Percentiles rank a stretch among this genome's conserved stretches.
Evolutionary conservation across 1,284 basidiomycete genomes (phyloP).

Genomic region (Cutaneotrichosporon cyanovorans): DNA sequence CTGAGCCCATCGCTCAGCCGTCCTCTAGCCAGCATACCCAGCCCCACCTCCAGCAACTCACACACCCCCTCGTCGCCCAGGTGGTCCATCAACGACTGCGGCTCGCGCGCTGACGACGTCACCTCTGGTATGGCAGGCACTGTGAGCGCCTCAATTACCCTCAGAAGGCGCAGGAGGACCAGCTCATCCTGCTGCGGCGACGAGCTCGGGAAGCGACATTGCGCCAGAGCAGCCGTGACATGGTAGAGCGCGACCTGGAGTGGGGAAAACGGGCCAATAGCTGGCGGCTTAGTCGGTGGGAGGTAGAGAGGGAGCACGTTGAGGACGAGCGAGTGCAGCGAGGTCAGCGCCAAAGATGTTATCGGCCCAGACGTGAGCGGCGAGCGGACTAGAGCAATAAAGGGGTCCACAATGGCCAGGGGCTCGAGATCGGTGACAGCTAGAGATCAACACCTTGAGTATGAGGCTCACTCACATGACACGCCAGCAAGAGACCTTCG

Average conservation of each 20-base stretch:
- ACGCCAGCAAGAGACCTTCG: slow-evolving; percentile 65
- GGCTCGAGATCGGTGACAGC: slow-evolving; percentile 60
- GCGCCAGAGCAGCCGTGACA: slow-evolving; percentile 80
- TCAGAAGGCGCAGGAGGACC: slow-evolving; percentile 83
- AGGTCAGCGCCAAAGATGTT: slow-evolving; percentile 77
- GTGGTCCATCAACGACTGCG: slow-evolving; percentile 44
- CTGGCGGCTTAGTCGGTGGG: slow-evolving; percentile 38
- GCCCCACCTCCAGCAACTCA: slow-evolving; percentile 94
- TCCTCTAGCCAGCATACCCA: slow-evolving; percentile 96
- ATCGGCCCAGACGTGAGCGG: slow-evolving; percentile 89
- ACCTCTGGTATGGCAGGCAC: slow-evolving; percentile 49
- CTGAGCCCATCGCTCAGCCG: slow-evolving; percentile 66
- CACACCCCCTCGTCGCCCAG: slow-evolving; percentile 92
- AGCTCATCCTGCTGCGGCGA: slow-evolving; percentile 95
- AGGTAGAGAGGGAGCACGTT: slow-evolving; percentile 55
- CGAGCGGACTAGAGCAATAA: slow-evolving; percentile 87
- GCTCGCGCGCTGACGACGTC: slow-evolving; percentile 1
- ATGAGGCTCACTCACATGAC: slow-evolving; percentile 52
- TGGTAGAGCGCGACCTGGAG: slow-evolving; percentile 61
- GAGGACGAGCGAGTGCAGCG: slow-evolving; percentile 79
- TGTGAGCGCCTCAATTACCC: slow-evolving; percentile 79
- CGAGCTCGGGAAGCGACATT: slow-evolving; percentile 96
- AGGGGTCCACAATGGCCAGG: slow-evolving; percentile 64
- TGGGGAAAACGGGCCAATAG: slow-evolving; percentile 27
- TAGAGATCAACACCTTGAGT: slow-evolving; percentile 53